Evolutionary conservation across 129 eudicot genomes (phyloP).

Genomic region (Ambrosia trifida): DNA sequence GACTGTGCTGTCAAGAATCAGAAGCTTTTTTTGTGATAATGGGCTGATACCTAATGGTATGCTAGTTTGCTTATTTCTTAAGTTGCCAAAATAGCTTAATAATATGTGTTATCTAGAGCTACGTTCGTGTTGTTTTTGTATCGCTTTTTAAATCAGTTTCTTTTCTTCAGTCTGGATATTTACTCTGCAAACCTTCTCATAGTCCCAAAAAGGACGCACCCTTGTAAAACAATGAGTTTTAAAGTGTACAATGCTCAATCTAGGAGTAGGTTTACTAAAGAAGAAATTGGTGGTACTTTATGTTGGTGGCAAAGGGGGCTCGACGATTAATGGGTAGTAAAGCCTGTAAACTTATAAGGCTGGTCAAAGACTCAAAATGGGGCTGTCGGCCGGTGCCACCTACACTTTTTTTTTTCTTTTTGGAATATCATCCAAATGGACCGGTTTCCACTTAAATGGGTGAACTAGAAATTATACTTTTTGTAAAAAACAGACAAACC

Average conservation of each 20-base stretch:
- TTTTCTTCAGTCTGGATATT: background rate
- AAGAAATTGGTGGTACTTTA: background rate
- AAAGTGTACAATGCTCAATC: background rate
- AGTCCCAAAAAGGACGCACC: background rate
- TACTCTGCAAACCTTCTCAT: background rate
- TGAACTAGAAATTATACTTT: background rate
- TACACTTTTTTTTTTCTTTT: background rate
- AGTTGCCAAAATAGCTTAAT: conserved; percentile 2
- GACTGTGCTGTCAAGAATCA: conserved; percentile 76
- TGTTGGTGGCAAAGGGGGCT: background rate
- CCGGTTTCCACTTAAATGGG: background rate
- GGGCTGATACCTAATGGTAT: conserved; percentile 53
- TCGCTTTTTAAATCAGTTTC: background rate
- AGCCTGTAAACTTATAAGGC: background rate
- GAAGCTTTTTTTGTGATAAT: conserved; percentile 41
- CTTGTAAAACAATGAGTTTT: background rate
- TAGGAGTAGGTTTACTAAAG: conserved; percentile 9
- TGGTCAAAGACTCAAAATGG: background rate
- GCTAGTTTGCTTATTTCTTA: background rate
- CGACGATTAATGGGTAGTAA: background rate
- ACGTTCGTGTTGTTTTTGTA: conserved; percentile 7
- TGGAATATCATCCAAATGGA: background rate
- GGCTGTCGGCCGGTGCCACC: background rate
- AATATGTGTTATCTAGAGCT: background rate
- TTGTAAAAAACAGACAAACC: background rate